Evolutionary conservation across 1,139 yeast genomes (phyloP), one percentile per base, ranked within the genome.

Genomic region (Nakaseomyces bracarensis): DNA sequence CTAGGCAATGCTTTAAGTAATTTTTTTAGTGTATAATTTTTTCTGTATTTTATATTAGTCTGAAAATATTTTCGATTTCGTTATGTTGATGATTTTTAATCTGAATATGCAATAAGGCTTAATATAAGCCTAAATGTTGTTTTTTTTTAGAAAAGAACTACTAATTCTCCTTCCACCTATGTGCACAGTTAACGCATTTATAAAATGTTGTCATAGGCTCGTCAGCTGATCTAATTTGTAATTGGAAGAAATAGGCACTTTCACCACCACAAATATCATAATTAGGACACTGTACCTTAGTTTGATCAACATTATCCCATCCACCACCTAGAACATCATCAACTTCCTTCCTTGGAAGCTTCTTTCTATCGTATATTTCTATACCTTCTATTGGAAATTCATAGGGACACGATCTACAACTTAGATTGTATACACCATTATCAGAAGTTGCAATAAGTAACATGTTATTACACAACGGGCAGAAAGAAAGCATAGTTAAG

Each of bases 311-410:
- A 59, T 91, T 89, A 61, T 91, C 98, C 98, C 98, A 91, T 3
- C 97, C 94, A 21, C 96, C 97, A 46, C 99, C 98, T 21, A 91
- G 72, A 9, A 91, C 96, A 66, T 91, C 98, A 63, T 91, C 99
- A 3, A 91, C 93, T 53, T 86, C 84, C 58, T 91, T 91, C 60
- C 95, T 72, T 29, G 84, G 82, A 58, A 91, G 72, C 46, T 74
- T 74, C 60, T 83, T 86, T 46, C 96, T 72, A 61, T 89, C 96
- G 63, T 70, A 91, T 66, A 91, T 78, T 57, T 82, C 89, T 43
- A 84, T 71, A 10, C 91, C 95, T 37, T 73, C 73, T 42, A 91
- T 85, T 38, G 87, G 85, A 62, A 87, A 91, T 57, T 85, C 93
- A 55, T 91, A 91, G 0, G 97, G 96, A 60, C 98, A 91, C 1